Base-by-base conservation (phyloP, 768 basidiomycete genomes). In the Tricholomella constricta region DNA sequence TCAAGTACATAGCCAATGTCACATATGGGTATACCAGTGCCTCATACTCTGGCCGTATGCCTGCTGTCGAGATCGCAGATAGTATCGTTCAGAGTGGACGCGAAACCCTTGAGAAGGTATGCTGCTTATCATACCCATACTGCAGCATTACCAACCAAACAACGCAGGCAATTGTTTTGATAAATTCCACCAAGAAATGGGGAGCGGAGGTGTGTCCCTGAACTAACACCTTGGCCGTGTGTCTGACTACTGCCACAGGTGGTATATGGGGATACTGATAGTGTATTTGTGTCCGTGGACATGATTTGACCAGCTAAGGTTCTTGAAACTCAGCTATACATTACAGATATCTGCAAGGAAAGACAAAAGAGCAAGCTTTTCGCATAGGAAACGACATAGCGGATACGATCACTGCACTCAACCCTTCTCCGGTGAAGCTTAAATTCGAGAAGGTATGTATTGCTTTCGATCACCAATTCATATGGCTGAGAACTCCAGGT, bases 251-350 rank as follows among this genome's bases (percentile, higher is more conserved):
- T 17, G 12, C 9, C 10, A 31, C 31, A 81, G 78, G 92, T 98
- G 14, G 93, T 98, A 14, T 99, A 99, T 65, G 97, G 97, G 10
- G 97, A 99, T 62, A 99, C 97, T 0, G 97, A 99, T 69, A 97
- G 94, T 14, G 72, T 98, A 36, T 99, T 99, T 67, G 79, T 98
- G 68, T 81, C 57, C 45, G 78, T 34, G n/a, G 15, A 9, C 41
- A 31, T 31, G 6, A 3, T 19, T 11, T 17, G 26, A 10, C 31
- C 9, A 10, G 9, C 31, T 2, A 26, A 20, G 37, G 12, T 15
- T 14, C 22, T 34, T 22, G 9, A 23, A 12, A 25, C 51, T 43
- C 22, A 45, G 4, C 45, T 9, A 52, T 40, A 3, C 9, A 11
- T 17, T 31, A 22, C 47, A 82, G 80, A 17, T 86, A 93, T 58